These are phyloP conservation scores for Cystobasidiopsis lactophilus DNA, from an alignment of 768 basidiomycete genomes.

Conservation along the genomic window DNA sequence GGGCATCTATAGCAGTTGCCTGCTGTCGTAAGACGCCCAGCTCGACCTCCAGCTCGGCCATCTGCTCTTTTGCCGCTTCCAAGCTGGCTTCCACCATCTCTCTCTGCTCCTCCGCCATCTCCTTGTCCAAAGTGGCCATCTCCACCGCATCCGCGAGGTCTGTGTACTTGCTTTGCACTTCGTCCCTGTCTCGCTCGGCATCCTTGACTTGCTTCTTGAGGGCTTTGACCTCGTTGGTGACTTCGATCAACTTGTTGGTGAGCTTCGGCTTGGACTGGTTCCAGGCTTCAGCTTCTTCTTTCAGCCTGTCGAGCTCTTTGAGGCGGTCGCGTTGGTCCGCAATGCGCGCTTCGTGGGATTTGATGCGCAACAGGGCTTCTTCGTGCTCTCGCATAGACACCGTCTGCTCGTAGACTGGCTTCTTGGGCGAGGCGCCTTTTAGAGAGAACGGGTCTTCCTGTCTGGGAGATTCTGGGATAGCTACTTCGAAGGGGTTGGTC, in stretches of 20 bases:
- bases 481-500: background rate
- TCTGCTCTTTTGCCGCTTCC: constrained; percentile 51
- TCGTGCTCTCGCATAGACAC: constrained; percentile 27
- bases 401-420: constrained; percentile 29
- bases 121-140: constrained; percentile 85
- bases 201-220: constrained; percentile 33
- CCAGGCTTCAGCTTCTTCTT: constrained; percentile 62
- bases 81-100: constrained; percentile 58
- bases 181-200: constrained; percentile 42
- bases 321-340: constrained; percentile 66
- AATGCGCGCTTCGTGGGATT: constrained; percentile 66
- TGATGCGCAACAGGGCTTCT: constrained; percentile 59
- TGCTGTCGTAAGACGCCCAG: constrained; percentile 44
- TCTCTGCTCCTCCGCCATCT: constrained; percentile 80
- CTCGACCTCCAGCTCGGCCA: constrained; percentile 65
- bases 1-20: constrained; percentile 27
- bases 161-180: constrained; percentile 44
- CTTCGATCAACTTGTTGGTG: constrained; percentile 29
- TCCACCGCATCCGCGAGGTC: constrained; percentile 80
- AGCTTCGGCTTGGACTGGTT: constrained; percentile 61
- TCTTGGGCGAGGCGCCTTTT: background rate
- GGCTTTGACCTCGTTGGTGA: constrained; percentile 12
- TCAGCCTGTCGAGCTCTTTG: constrained; percentile 61
- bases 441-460: constrained; percentile 8
- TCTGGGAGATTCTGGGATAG: background rate